A percentile compares a stretch with the other conserved stretches of the same genome.
Evolutionary conservation across 2,329 filamentous ascomycete genomes (phyloP).

Genomic region (Cladosporium austrohemisphaericum): DNA sequence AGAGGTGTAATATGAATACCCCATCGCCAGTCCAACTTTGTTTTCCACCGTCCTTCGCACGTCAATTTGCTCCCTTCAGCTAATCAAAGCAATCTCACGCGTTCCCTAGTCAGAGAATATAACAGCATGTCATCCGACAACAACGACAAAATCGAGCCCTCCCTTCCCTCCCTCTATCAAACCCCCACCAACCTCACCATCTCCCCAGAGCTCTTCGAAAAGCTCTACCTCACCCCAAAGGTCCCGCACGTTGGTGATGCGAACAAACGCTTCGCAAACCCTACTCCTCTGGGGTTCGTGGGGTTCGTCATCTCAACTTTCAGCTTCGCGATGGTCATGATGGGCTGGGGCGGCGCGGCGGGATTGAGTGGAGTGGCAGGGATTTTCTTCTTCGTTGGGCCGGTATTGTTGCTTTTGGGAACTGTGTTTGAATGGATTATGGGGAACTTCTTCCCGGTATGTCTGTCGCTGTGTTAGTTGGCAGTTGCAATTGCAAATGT

Average conservation of each 20-base stretch:
- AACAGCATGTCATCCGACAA: no score
- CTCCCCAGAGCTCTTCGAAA: constrained; percentile 31
- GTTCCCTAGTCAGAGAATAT: no score
- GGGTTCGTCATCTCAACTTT: constrained; percentile 41
- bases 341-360: constrained; percentile 39
- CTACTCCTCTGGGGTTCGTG: constrained; percentile 29
- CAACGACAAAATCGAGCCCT: neutral
- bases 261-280: constrained; percentile 28
- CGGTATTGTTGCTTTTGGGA: constrained; percentile 45
- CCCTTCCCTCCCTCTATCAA: constrained; percentile 6
- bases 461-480: no score
- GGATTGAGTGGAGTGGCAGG: constrained; percentile 36
- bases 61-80: no score
- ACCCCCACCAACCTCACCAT: constrained; percentile 23
- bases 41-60: no score
- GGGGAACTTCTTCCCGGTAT: no score
- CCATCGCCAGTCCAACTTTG: no score
- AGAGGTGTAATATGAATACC: no score
- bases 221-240: constrained; percentile 31
- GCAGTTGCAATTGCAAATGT: neutral
- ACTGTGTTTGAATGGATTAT: constrained; percentile 55
- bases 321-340: constrained; percentile 39
- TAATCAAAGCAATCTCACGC: no score
- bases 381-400: constrained; percentile 45
- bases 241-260: constrained; percentile 21